A percentile compares a stretch with the other conserved stretches of the same genome.
These are phyloP conservation scores for Sindora glabra DNA, from an alignment of 306 rosid species.

Conservation along the genomic window DNA sequence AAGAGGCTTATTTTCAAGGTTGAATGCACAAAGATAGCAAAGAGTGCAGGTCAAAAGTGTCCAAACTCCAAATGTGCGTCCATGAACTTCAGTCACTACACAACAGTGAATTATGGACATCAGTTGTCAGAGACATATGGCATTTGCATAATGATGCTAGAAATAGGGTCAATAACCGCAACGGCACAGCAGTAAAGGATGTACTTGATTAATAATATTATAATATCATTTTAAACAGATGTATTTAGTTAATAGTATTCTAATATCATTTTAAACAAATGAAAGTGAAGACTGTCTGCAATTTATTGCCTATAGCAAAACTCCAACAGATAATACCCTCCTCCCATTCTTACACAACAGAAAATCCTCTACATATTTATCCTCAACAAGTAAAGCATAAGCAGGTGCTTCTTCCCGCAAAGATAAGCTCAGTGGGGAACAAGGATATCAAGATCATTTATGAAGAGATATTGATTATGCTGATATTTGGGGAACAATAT, in stretches of 20 bases:
- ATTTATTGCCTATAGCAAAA: neutral
- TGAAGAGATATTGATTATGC: neutral
- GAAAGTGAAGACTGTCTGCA: neutral
- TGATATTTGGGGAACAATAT: neutral
- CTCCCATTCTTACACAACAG: too few species aligned
- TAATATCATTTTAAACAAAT: neutral
- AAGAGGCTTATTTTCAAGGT: slow-evolving; percentile 84
- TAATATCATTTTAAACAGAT: neutral
- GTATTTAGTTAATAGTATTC: neutral
- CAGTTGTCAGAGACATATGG: slow-evolving; percentile 8
- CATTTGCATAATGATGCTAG: neutral
- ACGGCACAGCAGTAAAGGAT: neutral
- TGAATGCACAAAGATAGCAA: slow-evolving; percentile 83
- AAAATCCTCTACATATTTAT: neutral
- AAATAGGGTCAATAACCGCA: neutral
- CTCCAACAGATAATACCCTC: neutral
- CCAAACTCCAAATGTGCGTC: slow-evolving; percentile 95
- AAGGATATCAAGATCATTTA: neutral
- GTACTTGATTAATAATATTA: neutral
- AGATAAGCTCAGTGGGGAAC: neutral
- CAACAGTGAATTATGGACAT: slow-evolving; percentile 2
- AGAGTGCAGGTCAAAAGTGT: slow-evolving; percentile 90
- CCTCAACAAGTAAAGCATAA: neutral
- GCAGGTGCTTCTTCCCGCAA: neutral
- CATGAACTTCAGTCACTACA: slow-evolving; percentile 93